Base-by-base conservation (phyloP, 805 yeast genomes). In the Saccharomycopsis babjevae region DNA sequence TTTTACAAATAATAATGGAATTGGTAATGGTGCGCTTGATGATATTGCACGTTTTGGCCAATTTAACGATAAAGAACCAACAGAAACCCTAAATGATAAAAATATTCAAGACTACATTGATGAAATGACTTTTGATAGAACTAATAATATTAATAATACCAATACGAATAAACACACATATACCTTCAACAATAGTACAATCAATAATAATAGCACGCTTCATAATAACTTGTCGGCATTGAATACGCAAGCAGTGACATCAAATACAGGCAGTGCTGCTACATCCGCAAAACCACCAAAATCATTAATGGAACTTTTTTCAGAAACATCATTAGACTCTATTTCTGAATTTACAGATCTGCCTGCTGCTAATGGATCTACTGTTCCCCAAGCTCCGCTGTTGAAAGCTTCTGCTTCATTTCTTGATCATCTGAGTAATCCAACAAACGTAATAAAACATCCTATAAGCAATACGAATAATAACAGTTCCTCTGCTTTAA, bases 241-340 rank as follows among this genome's bases (percentile, higher is more conserved):
- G 25, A 52, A 13, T 59, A 65, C 16, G 57, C 59, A 42, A 57
- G 57, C 54, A 64, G 64, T 50, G 67, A 66, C 54, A 64, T 36
- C 50, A 7, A 30, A 16, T 30, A 18, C 56, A 5, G 39, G 56
- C 63, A 28, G 66, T 68, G 60, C 25, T n/a, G 20, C 70, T 11
- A 68, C 72, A 5, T 71, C 71, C 42, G 74, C 76, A 54, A 85
- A 80, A 50, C 85, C 89, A 0, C 96, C 96, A 0, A 84, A 82
- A 69, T 86, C 94, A 1, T 73, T 90, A 38, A 72, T 85, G 62
- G 83, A 84, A 69, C 71, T 90, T 32, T 89, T 89, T 69, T 90
- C 86, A 65, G 84, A 82, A 32, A 73, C 69, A 11, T 76, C 71
- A 28, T 73, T 69, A 11, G 66, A 63, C 5, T 62, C 58, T 30